Conservation (phyloP, 805 yeast genomes). For the Candida sanyiensis region DNA sequence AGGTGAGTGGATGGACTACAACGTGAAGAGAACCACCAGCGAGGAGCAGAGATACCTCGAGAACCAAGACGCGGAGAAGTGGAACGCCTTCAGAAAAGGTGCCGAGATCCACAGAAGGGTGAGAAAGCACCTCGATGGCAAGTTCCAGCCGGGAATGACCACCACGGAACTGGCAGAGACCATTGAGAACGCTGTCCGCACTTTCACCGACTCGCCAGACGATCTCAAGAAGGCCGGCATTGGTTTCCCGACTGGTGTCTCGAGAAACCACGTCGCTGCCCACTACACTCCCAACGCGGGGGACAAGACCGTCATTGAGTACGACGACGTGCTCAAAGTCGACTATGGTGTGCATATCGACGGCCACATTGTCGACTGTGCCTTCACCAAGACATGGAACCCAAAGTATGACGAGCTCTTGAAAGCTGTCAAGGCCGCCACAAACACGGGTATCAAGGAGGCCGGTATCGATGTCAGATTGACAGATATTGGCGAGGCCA, state of each 20-base stretch:
- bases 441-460: conserved; percentile 85
- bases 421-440: conserved; percentile 86
- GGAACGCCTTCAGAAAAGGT: conserved; percentile 91
- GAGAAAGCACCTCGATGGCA: conserved; percentile 67
- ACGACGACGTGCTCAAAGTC: conserved; percentile 93
- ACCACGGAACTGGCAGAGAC: conserved; percentile 86
- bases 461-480: conserved; percentile 95
- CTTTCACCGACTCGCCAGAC: conserved; percentile 49
- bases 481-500: conserved; percentile 91
- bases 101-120: conserved; percentile 95
- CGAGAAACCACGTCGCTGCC: conserved; percentile 91
- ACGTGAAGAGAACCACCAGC: conserved; percentile 68
- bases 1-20: conserved; percentile 81
- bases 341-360: conserved; percentile 96
- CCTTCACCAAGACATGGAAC: conserved; percentile 87
- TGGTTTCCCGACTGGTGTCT: conserved; percentile 98
- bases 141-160: conserved; percentile 85
- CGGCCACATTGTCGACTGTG: conserved; percentile 91
- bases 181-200: conserved; percentile 80
- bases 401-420: conserved; percentile 75
- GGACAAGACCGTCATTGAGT: conserved; percentile 70
- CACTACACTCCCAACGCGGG: conserved; percentile 97
- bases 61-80: conserved; percentile 48
- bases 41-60: conserved; percentile 83
- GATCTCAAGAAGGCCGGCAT: conserved; percentile 75